Percentiles rank a stretch among this genome's conserved stretches.
Evolutionary conservation across 2,329 filamentous ascomycete genomes (phyloP).

Genomic region (Botrytis tulipae): DNA sequence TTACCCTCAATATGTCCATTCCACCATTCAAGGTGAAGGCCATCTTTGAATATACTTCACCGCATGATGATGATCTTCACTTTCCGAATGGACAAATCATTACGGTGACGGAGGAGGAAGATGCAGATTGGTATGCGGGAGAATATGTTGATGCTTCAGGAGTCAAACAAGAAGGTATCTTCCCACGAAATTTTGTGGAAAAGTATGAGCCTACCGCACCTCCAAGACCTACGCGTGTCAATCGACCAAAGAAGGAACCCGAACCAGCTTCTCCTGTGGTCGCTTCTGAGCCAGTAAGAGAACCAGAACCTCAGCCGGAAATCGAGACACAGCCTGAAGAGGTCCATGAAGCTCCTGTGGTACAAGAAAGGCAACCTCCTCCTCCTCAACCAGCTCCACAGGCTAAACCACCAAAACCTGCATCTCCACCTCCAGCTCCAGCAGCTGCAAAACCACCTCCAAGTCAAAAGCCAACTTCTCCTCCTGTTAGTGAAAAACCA

Average conservation of each 20-base stretch:
- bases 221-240: slow-evolving; percentile 73
- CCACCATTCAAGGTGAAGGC: slow-evolving; percentile 91
- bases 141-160: slow-evolving; percentile 80
- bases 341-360: slow-evolving; percentile 38
- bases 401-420: slow-evolving; percentile 37
- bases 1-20: slow-evolving; percentile 56
- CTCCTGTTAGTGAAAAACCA: slow-evolving; percentile 73
- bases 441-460: slow-evolving; percentile 34
- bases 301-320: slow-evolving; percentile 38
- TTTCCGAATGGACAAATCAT: slow-evolving; percentile 87
- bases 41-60: slow-evolving; percentile 88
- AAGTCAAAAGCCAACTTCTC: slow-evolving; percentile 48
- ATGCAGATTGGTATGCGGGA: slow-evolving; percentile 89
- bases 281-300: slow-evolving; percentile 40
- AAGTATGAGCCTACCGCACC: slow-evolving; percentile 90
- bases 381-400: slow-evolving; percentile 40
- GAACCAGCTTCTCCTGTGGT: slow-evolving; percentile 38
- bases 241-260: slow-evolving; percentile 60
- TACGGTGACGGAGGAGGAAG: slow-evolving; percentile 88
- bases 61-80: slow-evolving; percentile 90
- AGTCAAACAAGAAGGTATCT: slow-evolving; percentile 77
- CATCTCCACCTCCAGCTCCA: slow-evolving; percentile 38
- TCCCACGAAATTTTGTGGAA: slow-evolving; percentile 96
- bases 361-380: slow-evolving; percentile 32
- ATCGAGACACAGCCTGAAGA: slow-evolving; percentile 43